phyloP scores from a whole-genome alignment of 2,329 filamentous ascomycete species.

The Botrytis cinerea region DNA sequence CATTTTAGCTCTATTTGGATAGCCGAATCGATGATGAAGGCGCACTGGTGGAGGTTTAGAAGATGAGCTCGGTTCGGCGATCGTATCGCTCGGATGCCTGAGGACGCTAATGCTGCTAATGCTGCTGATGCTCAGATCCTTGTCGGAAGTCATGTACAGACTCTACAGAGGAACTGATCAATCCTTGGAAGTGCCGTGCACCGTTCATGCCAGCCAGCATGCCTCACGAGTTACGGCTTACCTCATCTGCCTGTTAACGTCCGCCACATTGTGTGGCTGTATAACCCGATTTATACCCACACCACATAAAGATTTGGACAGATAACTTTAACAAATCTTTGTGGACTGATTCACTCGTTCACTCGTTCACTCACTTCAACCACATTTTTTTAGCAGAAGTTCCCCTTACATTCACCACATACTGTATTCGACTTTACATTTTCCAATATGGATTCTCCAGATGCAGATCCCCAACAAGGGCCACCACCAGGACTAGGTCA shows the following conservation, averaged over 20 bases:
- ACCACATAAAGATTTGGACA: conserved; percentile 16
- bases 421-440: background rate
- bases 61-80: background rate
- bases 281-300: background rate
- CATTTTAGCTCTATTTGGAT: conserved; percentile 2
- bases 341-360: background rate
- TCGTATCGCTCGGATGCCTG: background rate
- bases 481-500: conserved; percentile 28
- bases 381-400: background rate
- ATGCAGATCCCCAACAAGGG: conserved; percentile 11
- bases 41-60: background rate
- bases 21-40: conserved; percentile 14
- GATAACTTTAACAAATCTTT: conserved; percentile 24
- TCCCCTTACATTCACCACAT: background rate
- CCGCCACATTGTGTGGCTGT: conserved; percentile 11
- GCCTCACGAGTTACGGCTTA: background rate
- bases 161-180: too few species aligned
- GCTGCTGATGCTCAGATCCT: background rate
- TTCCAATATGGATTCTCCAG: conserved; percentile 15
- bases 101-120: background rate
- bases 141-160: background rate
- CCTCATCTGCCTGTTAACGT: background rate
- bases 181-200: conserved; percentile 1
- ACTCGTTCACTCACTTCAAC: conserved; percentile 20
- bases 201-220: conserved; percentile 1